phyloP scores from a whole-genome alignment of 192 early-diverging fungal species.

The Backusella tarrabulga region DNA sequence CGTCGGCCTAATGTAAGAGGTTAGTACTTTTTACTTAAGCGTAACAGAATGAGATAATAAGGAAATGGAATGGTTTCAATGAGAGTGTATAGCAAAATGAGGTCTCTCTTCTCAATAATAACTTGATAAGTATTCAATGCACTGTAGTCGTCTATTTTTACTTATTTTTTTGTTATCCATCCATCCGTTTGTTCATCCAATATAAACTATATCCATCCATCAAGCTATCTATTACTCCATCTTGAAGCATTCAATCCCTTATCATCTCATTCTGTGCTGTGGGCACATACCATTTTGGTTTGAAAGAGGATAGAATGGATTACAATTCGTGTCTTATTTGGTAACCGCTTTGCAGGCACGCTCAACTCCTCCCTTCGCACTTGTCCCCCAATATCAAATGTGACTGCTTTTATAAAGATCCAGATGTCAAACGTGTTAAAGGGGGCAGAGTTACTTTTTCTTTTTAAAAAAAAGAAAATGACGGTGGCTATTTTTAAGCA shows the following conservation, averaged over 20 bases:
- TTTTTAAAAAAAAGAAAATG: not conserved
- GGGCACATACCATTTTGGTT: slow-evolving; percentile 13
- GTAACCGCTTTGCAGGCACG: not conserved
- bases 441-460: not conserved
- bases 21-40: not conserved
- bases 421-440: not conserved
- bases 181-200: not conserved
- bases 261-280: not conserved
- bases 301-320: slow-evolving; percentile 9
- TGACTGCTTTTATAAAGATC: not conserved
- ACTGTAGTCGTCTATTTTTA: not conserved
- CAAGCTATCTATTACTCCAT: not conserved
- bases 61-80: not conserved
- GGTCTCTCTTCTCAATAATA: not conserved
- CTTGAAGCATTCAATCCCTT: not conserved
- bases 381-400: not conserved
- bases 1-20: slow-evolving; percentile 66
- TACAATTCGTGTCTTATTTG: not conserved
- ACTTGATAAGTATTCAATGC: not conserved
- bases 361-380: not conserved
- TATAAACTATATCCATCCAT: not conserved
- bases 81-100: not conserved
- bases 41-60: not conserved
- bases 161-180: not conserved
- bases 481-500: not conserved